Evolutionary conservation across 495 filamentous ascomycete genomes (phyloP), one percentile per base, ranked within the genome.

Genomic region (Aspergillus incahuasiensis): DNA sequence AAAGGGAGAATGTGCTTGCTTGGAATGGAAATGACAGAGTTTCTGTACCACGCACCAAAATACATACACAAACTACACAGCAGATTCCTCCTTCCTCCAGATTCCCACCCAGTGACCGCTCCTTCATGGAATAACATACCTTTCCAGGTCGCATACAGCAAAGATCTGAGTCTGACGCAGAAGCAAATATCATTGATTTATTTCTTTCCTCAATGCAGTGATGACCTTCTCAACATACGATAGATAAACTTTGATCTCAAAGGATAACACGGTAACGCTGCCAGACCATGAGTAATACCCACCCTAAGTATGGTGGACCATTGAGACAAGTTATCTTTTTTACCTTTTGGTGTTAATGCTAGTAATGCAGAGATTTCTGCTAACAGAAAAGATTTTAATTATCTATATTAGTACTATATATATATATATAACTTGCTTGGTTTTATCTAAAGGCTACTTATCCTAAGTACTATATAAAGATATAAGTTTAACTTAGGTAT

Each of bases 41-140:
- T 52, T 51, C 48, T 42, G 38, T 52, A 43, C 49, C 38, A 43
- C 49, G 43, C 19, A 39, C 47, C 43, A 48, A 46, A 25, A 28
- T 24, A 46, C n/a, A 46, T n/a, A 46, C 45, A 32, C 13, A 32
- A 3, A 32, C 24, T 32, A 43, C 45, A 48, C 45, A 48, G n/a
- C 41, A 21, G 20, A 21, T 43, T 43, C 1, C 16, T 43, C 20
- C 8, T 22, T 22, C 41, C 20, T 43, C 16, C 1, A 41, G 18
- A 48, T 16, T 30, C n/a, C 12, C 6, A 21, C 34, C 28, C 20
- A 11, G 48, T 50, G 48, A 50, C 48, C 48, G 48, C 48, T 50
- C 35, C 12, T 40, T 50, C 48, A 13, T 34, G 20, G 32, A 15
- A 11, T 35, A 35, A 11, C 6, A 30, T 9, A 9, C 28, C 28